Conservation (phyloP, 169 alveolate species). For the Plasmodium blacklocki region DNA sequence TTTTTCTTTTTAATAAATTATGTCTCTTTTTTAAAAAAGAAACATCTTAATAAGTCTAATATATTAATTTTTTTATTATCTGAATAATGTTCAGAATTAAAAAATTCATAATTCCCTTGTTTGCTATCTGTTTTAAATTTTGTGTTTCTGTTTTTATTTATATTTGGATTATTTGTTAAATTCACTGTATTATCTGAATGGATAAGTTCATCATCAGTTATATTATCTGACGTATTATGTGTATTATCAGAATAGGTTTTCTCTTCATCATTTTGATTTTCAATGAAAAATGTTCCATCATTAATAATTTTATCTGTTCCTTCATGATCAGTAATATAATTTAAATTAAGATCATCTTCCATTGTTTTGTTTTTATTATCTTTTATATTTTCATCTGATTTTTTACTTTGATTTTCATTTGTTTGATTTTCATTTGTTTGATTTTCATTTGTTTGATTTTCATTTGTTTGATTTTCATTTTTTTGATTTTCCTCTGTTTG, state of each 20-base stretch:
- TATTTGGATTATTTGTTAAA: slow-evolving; percentile 21
- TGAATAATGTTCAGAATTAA: slow-evolving; percentile 25
- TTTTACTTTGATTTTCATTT: not conserved
- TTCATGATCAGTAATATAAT: not conserved
- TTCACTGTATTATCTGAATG: slow-evolving; percentile 3
- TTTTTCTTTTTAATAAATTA: not conserved
- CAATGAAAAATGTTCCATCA: not conserved
- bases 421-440: not conserved
- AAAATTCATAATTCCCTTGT: slow-evolving; percentile 30
- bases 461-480: too few relatives aligned
- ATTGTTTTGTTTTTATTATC: slow-evolving; percentile 7
- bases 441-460: not conserved
- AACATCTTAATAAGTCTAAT: slow-evolving; percentile 23
- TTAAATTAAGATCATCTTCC: not conserved
- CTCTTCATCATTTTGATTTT: too few relatives aligned
- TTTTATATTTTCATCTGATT: not conserved
- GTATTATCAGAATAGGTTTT: too few relatives aligned
- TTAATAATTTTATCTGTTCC: not conserved
- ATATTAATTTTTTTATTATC: slow-evolving; percentile 39
- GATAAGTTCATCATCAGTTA: not conserved
- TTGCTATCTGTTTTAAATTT: slow-evolving; percentile 13
- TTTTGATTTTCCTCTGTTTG: too few relatives aligned
- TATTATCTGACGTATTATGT: too few relatives aligned
- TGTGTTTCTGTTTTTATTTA: slow-evolving; percentile 38
- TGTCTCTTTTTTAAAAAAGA: slow-evolving; percentile 34